phyloP scores from a whole-genome alignment of 2,329 filamentous ascomycete species.

The Sclerotiophoma versabilis region DNA sequence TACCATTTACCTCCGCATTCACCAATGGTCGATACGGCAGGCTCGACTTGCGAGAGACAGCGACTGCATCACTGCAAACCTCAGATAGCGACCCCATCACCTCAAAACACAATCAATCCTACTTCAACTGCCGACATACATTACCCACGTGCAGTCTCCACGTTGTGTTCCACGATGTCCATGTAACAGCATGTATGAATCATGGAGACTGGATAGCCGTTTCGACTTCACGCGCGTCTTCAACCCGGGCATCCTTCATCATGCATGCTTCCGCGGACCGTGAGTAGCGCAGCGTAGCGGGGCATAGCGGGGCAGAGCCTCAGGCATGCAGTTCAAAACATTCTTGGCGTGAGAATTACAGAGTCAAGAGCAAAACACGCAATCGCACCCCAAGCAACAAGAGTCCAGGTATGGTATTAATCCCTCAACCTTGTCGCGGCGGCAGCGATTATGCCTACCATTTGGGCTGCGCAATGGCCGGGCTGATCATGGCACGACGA shows the following conservation, averaged over 20 bases:
- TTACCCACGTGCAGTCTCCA: not conserved
- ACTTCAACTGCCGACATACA: slow-evolving; percentile 1
- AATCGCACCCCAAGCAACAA: not conserved
- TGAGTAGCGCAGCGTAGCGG: not conserved
- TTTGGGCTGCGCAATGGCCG: not conserved
- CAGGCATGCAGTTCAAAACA: not conserved
- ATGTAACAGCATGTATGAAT: not conserved
- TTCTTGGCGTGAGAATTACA: not conserved
- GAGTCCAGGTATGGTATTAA: too few species aligned
- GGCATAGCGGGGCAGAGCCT: not conserved
- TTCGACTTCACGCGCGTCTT: slow-evolving; percentile 6
- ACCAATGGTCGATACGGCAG: not conserved
- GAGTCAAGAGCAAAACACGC: not conserved
- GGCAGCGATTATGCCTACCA: not conserved
- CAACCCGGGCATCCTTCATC: not conserved
- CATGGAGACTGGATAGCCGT: slow-evolving; percentile 1
- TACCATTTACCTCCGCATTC: too few species aligned
- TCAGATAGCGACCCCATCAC: not conserved
- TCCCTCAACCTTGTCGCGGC: not conserved
- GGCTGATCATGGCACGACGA: not conserved
- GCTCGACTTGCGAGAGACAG: too few species aligned
- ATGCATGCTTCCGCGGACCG: slow-evolving; percentile 4
- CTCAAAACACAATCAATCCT: not conserved
- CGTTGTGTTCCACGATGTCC: slow-evolving; percentile 3
- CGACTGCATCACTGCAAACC: not conserved